phyloP scores from a whole-genome alignment of 257 asterid genomes.

The Lithospermum erythrorhizon region DNA sequence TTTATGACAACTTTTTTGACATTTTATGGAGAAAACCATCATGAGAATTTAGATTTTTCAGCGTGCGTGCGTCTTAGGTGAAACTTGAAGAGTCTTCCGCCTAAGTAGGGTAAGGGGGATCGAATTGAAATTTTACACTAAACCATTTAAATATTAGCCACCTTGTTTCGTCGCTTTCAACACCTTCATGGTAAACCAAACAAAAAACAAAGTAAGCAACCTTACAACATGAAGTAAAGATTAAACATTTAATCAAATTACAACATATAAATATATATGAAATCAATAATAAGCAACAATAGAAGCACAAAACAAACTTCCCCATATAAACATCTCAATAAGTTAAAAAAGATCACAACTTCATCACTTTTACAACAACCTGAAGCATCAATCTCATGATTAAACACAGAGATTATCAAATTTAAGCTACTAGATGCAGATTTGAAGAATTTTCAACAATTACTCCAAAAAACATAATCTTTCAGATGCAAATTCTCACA shows the following conservation, averaged over 20 bases:
- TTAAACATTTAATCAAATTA: background rate
- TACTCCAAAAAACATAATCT: no score
- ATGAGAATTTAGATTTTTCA: background rate
- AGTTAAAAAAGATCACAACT: background rate
- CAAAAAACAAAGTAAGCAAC: background rate
- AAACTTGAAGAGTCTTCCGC: no score
- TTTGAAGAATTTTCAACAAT: background rate
- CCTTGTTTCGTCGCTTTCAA: no score
- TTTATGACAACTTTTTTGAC: no score
- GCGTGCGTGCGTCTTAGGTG: no score
- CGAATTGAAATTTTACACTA: no score
- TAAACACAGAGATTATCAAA: conserved; percentile 8
- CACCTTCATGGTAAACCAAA: background rate
- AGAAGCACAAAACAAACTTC: background rate
- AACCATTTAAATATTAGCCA: background rate
- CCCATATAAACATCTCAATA: background rate
- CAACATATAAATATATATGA: background rate
- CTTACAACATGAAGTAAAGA: background rate
- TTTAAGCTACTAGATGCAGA: background rate
- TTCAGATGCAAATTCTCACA: background rate
- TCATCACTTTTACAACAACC: background rate
- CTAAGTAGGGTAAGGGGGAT: no score
- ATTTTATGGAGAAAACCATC: background rate
- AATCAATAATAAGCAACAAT: background rate
- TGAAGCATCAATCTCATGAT: conserved; percentile 2